A percentile compares a stretch with the other conserved stretches of the same genome.
These are phyloP conservation scores for Phytopythium ostracodes DNA, from an alignment of 352 stramenopile genomes.

Conservation along the genomic window DNA sequence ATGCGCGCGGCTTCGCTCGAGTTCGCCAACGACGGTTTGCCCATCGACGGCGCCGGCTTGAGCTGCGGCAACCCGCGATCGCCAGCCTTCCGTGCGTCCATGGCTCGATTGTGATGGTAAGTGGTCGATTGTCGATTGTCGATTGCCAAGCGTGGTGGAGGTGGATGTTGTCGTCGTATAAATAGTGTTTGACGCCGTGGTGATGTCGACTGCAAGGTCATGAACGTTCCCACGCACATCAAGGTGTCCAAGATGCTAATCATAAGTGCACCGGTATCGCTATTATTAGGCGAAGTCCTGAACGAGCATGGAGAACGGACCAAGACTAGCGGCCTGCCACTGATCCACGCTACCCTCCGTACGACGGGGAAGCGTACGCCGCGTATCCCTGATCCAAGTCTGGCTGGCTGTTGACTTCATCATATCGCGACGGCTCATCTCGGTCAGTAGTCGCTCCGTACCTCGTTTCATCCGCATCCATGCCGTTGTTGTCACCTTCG, in stretches of 20 bases:
- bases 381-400: background rate
- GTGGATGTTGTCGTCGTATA: background rate
- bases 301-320: background rate
- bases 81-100: background rate
- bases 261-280: background rate
- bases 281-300: background rate
- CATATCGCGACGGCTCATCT: background rate
- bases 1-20: constrained; percentile 42
- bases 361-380: background rate
- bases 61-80: constrained; percentile 33
- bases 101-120: background rate
- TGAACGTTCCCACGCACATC: background rate
- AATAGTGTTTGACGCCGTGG: background rate
- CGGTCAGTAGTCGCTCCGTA: background rate
- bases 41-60: constrained; percentile 38
- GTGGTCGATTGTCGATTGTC: background rate
- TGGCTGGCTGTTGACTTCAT: background rate
- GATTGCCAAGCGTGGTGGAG: background rate
- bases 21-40: constrained; percentile 45
- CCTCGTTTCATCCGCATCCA: background rate
- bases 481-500: constrained; percentile 7
- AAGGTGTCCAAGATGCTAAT: background rate
- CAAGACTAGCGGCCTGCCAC: background rate
- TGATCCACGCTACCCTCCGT: background rate
- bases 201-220: no score